Base-by-base conservation (phyloP, 78 protist species). In the Cavenderia fasciculata region DNA sequence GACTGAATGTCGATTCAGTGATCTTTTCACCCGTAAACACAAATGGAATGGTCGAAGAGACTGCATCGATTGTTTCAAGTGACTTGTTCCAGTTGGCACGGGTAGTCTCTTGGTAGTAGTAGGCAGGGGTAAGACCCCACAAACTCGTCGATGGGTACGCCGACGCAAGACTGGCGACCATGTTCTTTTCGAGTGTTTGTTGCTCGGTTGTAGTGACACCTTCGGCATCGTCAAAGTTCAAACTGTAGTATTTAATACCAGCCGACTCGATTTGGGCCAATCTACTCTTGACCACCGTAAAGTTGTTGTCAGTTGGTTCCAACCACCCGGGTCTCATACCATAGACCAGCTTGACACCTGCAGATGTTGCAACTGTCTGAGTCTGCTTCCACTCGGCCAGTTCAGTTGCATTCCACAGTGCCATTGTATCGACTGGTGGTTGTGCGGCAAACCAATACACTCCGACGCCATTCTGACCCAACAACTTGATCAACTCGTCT, bases 161-260 rank as follows among this genome's bases (percentile, higher is more conserved):
- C 2, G 85, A 25, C 23, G 51, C 19, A 27, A 59, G 54, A 6
- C 40, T 44, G 41, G 36, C 19, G 40, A 44, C 66, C 59, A 41
- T n/a, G n/a, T 12, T 25, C 31, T 21, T 31, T 47, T 66, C 59
- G 25, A 23, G 74, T 1, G 25, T 7, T 59, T 75, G 86, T 61
- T 75, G 86, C 2, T 54, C 14, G 4, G 73, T 33, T 0, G 85
- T 74, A 0, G 49, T 36, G 33, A 74, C 85, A 59, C 86, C 86
- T 59, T 59, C 73, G n/a, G 86, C 86, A 46, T 75, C 86, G 61
- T 75, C 86, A 46, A 75, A 75, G 31, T 61, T 61, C 38, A 75
- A 23, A 2, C 62, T 61, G 51, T 75, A 75, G n/a, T 75, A 75
- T 23, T 18, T 19, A 11, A 75, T 61, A 1, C 86, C 86, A 23